Evolutionary conservation across 305 asterid genomes (phyloP).

Genomic region (Rubia peregrina): DNA sequence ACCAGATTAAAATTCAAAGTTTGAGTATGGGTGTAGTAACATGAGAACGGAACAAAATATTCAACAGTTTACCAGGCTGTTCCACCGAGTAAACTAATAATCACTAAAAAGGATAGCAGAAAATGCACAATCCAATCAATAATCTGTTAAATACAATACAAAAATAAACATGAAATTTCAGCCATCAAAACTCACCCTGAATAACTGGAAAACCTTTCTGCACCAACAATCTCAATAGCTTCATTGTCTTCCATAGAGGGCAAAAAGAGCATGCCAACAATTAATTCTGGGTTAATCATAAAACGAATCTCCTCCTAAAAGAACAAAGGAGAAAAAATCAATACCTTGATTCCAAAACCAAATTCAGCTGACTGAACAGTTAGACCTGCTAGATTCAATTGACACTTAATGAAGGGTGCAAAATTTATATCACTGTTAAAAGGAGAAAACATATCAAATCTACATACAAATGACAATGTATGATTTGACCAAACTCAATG

Average conservation of each 20-base stretch:
- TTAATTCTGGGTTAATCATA: conserved; percentile 89
- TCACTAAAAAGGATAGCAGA: not conserved
- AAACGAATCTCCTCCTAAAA: conserved; percentile 80
- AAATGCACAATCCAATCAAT: not conserved
- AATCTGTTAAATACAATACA: not conserved
- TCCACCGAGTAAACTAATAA: not conserved
- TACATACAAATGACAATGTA: not conserved
- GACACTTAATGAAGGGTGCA: not conserved
- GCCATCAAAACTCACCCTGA: conserved; percentile 37
- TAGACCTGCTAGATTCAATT: not conserved
- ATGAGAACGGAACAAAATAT: not conserved
- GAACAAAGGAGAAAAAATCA: not conserved
- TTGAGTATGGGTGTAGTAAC: not conserved
- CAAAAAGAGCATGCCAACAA: conserved; percentile 63
- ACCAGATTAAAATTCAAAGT: not conserved
- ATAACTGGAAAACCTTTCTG: conserved; percentile 80
- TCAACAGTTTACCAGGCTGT: not conserved
- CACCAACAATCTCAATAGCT: conserved; percentile 80
- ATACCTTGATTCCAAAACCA: not conserved
- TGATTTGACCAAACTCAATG: not conserved
- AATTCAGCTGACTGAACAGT: not conserved
- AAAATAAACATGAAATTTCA: not conserved
- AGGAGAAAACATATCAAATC: not conserved
- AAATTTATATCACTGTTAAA: not conserved
- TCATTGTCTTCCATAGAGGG: conserved; percentile 78